Evolutionary conservation across 2,329 filamentous ascomycete species (phyloP), one percentile per base, ranked within the genome.

Genomic region (Calonectria multiphialidica): DNA sequence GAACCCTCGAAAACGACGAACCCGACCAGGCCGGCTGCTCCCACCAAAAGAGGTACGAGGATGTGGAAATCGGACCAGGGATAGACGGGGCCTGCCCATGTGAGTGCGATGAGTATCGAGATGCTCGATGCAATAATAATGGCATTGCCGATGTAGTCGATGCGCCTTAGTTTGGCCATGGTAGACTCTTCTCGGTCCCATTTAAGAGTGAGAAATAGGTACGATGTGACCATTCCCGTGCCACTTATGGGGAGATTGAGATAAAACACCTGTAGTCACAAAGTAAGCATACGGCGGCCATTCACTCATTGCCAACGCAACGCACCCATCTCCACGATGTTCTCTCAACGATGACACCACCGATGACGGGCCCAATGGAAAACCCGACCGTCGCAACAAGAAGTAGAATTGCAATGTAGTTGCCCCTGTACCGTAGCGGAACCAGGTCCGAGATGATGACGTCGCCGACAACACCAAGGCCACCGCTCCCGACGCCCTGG

Each of bases 91-190:
- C 87, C 87, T 25, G 84, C 87, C 62, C 81, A 87, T 16, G 83
- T 85, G 4, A 89, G 80, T 5, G 86, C 82, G 25, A 86, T 81
- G 3, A 89, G 81, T 1, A 88, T 76, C 1, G 84, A 75, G 2
- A 85, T 80, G 5, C 83, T 81, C 0, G 83, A 80, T 2, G 76
- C 80, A 0, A 86, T 84, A 63, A 89, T 78, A 2, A 89, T 74
- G 18, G 77, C 62, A 23, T 85, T 86, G n/a, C 88, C 88, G 2
- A 83, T 35, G 59, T 80, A 86, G 74, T 90, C 88, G 57, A 88
- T 80, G 3, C 84, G 81, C 18, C 75, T 73, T 3, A 85, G 77
- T 44, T 83, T 82, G n/a, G 77, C 49, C 28, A 61, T 23, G 15
- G 80, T 74, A 2, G 80, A 76, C 33, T 73, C 68, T 6, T 67